Evolutionary conservation across 2,329 filamentous ascomycete genomes (phyloP), one percentile per base, ranked within the genome.

Genomic region (Chalaropsis ovoidea): DNA sequence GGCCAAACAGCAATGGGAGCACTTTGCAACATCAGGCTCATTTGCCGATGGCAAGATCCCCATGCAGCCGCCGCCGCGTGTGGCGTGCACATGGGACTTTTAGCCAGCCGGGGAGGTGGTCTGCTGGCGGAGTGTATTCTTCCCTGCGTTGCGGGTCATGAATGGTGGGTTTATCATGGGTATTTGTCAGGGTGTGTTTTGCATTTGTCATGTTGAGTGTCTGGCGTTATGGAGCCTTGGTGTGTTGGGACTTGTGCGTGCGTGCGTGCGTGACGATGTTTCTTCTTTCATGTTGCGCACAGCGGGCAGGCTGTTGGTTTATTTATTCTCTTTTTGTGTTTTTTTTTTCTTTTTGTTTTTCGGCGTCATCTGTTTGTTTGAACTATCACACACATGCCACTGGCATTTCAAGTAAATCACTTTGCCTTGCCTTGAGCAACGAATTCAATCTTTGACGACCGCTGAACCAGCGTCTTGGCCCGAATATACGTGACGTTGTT

Each of bases 11-110:
- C 80, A 83, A 58, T 95, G 92, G 76, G 77, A 78, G 67, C 78
- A 81, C 56, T 85, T 91, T 72, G 77, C 80, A 58, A 78, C 83
- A 69, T 82, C 82, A 22, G 89, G 89, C 0, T 75, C 73, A 41
- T 96, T 95, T 73, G 79, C 82, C 52, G 84, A 84, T 43, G 87
- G 86, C 0, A 71, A 85, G 6, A 87, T 96, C 77, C 92, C 92
- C 0, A 80, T 87, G 70, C 76, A 90, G 58, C 89, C 92, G 22
- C 92, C 92, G 0, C 86, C 86, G 74, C 80, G 84, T 68, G 90
- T 93, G 71, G 93, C 86, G 79, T 86, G 85, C 69, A 75, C 77
- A 35, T 93, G 87, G 82, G 84, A 90, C 72, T 86, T 93, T 71
- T 92, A 74, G 47, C 17, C 19, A 45, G 17, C 31, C 7, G n/a